Base-by-base conservation (phyloP, 225 moss, liverwort and hornwort species). In the Straminergon stramineum region DNA sequence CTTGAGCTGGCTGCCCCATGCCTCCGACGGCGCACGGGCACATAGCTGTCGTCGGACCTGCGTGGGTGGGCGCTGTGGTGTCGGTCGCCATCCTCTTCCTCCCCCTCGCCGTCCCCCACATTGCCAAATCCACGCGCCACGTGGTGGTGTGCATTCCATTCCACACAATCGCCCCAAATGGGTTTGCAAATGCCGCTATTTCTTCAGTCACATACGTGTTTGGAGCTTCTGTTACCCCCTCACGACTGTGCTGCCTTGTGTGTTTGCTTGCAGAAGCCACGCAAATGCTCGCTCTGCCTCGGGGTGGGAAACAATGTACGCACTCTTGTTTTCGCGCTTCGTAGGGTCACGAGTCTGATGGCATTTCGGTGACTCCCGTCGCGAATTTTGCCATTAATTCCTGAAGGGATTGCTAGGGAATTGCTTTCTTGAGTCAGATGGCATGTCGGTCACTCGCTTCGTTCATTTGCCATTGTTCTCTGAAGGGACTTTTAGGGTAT, bases 291-390 rank as follows among this genome's bases (percentile, higher is more conserved):
- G 52, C 79, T 63, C 60, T 95, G 95, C 93, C 93, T 95, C 56
- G 95, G 95, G n/a, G 92, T 95, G 61, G 95, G 95, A 66, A 95
- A 93, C 81, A 95, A 95, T 67, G 95, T 93, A 88, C 37, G 63
- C 67, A 28, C 55, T 69, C 74, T 83, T 52, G 53, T 75, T 32
- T 67, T 58, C 41, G 57, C 70, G 15, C 39, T 88, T 70, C 76
- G 32, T 70, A 60, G 62, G 32, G 43, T 55, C 35, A 2, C 35
- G 66, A 24, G 27, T 57, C 63, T 23, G 45, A 87, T 87, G 53
- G 83, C 52, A 68, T 69, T 67, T 77, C 55, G 37, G 57, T 39
- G 82, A n/a, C 43, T 15, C 21, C 17, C 13, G 7, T 58, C 16
- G 43, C 32, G 26, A 65, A 51, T 35, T 75, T 83, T 16, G 51